Conservation (phyloP, 768 basidiomycete species). For the Austroboletus eburneus region DNA sequence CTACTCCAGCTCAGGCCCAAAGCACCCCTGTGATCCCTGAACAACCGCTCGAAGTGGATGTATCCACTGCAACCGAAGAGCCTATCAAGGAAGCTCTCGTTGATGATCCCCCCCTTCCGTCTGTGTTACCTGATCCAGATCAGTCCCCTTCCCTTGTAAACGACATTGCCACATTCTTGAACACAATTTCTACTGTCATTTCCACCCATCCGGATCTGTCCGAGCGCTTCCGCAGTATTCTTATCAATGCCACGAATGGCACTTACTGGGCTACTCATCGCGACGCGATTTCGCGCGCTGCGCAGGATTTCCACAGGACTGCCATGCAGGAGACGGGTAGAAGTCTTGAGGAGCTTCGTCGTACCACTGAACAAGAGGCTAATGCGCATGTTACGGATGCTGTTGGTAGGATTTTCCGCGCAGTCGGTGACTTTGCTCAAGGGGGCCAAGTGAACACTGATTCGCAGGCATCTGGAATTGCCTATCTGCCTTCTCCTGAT, state of each 20-base stretch:
- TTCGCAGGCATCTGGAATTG: conserved; percentile 3
- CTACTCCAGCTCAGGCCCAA: conserved; percentile 34
- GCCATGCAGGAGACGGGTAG: conserved; percentile 36
- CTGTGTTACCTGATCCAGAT: conserved; percentile 29
- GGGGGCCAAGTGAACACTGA: conserved; percentile 11
- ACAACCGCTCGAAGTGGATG: conserved; percentile 18
- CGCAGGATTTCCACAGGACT: conserved; percentile 48
- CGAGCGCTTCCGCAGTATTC: conserved; percentile 60
- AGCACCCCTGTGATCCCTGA: conserved; percentile 38
- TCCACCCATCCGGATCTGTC: conserved; percentile 68
- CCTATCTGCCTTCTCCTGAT: background rate
- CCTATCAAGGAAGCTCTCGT: conserved; percentile 13
- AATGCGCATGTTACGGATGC: conserved; percentile 59
- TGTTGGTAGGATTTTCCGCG: conserved; percentile 53
- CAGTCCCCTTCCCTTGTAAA: conserved; percentile 47
- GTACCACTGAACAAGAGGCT: conserved; percentile 59
- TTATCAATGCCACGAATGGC: conserved; percentile 57
- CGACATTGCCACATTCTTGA: conserved; percentile 62
- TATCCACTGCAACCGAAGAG: conserved; percentile 7
- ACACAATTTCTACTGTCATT: conserved; percentile 50
- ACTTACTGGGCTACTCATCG: conserved; percentile 68
- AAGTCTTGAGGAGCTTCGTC: conserved; percentile 43
- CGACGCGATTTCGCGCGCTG: conserved; percentile 53
- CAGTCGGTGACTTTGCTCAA: conserved; percentile 39
- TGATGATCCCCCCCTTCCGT: conserved; percentile 50